These are phyloP conservation scores for Narthecium ossifragum DNA, from an alignment of 106 monocot genomes.

Conservation along the genomic window DNA sequence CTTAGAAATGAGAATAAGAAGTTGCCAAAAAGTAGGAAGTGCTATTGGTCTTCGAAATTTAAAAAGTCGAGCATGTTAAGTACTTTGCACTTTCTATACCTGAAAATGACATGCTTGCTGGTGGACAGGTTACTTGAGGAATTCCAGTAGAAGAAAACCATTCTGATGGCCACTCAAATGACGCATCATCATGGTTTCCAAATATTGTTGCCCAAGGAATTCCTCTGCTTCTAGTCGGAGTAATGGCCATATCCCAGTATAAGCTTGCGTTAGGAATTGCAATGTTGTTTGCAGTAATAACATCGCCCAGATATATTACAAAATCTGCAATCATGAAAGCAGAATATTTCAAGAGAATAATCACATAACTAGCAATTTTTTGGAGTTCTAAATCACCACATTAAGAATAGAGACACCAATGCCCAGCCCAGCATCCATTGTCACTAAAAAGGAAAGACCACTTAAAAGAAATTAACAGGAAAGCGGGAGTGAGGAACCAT, in stretches of 20 bases:
- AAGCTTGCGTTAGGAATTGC: conserved; percentile 68
- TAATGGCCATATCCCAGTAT: conserved; percentile 76
- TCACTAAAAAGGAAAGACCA: too few species aligned
- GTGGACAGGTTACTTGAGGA: conserved; percentile 44
- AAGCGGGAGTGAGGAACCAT: too few species aligned
- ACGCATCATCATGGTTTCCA: conserved; percentile 86
- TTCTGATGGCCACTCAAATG: conserved; percentile 85
- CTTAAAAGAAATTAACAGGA: too few species aligned
- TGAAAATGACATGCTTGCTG: conserved; percentile 25
- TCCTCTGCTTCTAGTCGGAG: conserved; percentile 66
- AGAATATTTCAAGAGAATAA: too few species aligned
- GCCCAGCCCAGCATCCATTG: too few species aligned
- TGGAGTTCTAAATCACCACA: too few species aligned
- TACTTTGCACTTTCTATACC: conserved; percentile 11
- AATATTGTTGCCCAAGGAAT: conserved; percentile 77
- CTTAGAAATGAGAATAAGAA: too few species aligned
- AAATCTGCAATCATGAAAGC: conserved; percentile 84
- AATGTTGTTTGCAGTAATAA: conserved; percentile 87
- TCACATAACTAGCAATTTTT: too few species aligned
- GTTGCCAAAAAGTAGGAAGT: too few species aligned
- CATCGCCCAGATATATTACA: conserved; percentile 87
- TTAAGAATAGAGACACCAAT: too few species aligned
- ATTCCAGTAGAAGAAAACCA: conserved; percentile 82
- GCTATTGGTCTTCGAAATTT: too few species aligned
- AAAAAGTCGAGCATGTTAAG: too few species aligned